These are phyloP conservation scores for Cyclaneusma minus DNA, from an alignment of 2,329 filamentous ascomycete genomes.

Conservation along the genomic window DNA sequence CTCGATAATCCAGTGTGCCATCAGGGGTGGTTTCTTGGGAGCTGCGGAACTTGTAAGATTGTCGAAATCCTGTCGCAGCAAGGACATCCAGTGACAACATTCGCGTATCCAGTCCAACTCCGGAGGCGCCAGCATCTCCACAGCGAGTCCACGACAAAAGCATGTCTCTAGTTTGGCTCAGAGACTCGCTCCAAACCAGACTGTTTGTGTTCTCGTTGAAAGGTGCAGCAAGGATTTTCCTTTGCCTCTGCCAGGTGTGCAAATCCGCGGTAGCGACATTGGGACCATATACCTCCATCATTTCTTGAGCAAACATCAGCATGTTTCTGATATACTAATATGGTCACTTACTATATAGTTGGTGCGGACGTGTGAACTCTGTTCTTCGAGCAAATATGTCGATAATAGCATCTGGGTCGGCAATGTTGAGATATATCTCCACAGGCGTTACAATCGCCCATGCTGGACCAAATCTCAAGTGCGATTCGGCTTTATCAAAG, in stretches of 20 bases:
- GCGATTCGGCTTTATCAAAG: conserved; percentile 4
- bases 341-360: conserved; percentile 6
- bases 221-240: conserved; percentile 23
- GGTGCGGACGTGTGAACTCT: conserved; percentile 4
- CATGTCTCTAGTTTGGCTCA: conserved; percentile 19
- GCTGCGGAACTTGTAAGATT: conserved; percentile 12
- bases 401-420: conserved; percentile 6
- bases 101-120: conserved; percentile 14
- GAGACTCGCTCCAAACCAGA: conserved; percentile 22
- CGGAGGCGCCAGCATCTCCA: conserved; percentile 4
- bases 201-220: conserved; percentile 27
- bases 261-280: conserved; percentile 19
- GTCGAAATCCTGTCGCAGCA: conserved; percentile 11
- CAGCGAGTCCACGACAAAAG: conserved; percentile 11
- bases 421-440: conserved; percentile 4
- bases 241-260: conserved; percentile 25
- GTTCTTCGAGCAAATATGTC: conserved; percentile 7
- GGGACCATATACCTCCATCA: conserved; percentile 18
- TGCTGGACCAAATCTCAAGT: conserved; percentile 5
- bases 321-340: too few relatives aligned
- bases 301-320: too few relatives aligned
- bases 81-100: conserved; percentile 17
- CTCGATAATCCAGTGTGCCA: conserved; percentile 6
- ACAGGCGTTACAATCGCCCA: conserved; percentile 5
- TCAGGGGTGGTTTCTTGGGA: conserved; percentile 7